phyloP scores from a whole-genome alignment of 495 filamentous ascomycete genomes.

The Niebla homalea region DNA sequence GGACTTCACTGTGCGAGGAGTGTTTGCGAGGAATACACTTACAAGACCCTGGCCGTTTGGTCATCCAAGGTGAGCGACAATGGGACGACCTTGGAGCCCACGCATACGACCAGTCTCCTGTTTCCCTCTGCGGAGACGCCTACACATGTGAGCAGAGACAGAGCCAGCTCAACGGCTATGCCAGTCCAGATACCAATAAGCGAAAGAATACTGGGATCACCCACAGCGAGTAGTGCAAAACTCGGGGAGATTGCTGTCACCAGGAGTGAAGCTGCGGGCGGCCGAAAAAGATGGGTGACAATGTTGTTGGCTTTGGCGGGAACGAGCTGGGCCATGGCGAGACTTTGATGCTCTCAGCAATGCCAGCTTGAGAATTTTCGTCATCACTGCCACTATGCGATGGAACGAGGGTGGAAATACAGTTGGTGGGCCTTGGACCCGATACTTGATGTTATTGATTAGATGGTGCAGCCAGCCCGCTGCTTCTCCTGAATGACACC shows the following conservation, averaged over 20 bases:
- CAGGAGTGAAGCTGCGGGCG: background rate
- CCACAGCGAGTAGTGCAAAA: conserved; percentile 6
- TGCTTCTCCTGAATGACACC: conserved; percentile 87
- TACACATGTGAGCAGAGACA: background rate
- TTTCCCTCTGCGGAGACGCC: background rate
- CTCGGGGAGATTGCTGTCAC: conserved; percentile 2
- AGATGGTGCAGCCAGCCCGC: conserved; percentile 14
- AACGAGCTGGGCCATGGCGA: background rate
- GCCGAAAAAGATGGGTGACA: background rate
- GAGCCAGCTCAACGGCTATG: background rate
- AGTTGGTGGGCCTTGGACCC: background rate
- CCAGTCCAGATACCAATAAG: conserved; percentile 2
- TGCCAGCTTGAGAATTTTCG: background rate
- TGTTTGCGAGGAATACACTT: conserved; percentile 12
- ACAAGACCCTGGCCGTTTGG: conserved; percentile 3
- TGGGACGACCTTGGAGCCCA: background rate
- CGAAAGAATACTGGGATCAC: background rate
- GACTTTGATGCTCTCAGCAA: too few species aligned
- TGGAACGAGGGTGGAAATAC: background rate
- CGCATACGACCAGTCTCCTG: background rate
- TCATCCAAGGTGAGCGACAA: background rate
- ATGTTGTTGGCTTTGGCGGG: background rate
- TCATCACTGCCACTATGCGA: background rate
- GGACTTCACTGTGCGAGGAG: conserved; percentile 20
- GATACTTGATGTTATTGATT: background rate